Percentiles rank a stretch among this genome's conserved stretches.
phyloP scores from a whole-genome alignment of 306 rosid genomes.

The Purshia tridentata region DNA sequence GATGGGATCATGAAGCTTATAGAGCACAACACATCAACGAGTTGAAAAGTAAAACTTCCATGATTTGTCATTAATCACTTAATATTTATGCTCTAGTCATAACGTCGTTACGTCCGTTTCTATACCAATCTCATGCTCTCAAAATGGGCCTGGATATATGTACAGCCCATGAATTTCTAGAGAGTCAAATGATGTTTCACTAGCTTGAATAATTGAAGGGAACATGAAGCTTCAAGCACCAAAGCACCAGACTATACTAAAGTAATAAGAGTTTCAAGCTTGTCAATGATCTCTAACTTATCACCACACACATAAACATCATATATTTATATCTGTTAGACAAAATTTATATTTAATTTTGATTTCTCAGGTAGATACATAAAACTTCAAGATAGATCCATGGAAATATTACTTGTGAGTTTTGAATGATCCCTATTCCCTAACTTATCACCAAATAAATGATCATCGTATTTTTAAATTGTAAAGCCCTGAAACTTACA shows the following conservation, averaged over 20 bases:
- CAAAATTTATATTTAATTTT: neutral
- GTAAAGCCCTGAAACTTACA: neutral
- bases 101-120: neutral
- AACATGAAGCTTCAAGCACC: neutral
- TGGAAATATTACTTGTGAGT: neutral
- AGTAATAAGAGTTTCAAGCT: no score
- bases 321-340: neutral
- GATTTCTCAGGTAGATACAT: neutral
- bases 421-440: no score
- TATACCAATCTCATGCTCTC: neutral
- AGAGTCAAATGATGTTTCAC: neutral
- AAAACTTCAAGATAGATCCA: no score
- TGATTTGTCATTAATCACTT: neutral
- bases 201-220: slow-evolving; percentile 5
- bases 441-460: neutral
- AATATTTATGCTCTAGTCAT: neutral
- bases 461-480: neutral
- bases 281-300: slow-evolving; percentile 1
- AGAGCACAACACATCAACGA: neutral
- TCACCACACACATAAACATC: neutral
- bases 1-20: neutral
- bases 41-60: neutral
- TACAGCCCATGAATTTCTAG: neutral
- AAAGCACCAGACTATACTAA: neutral
- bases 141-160: neutral